phyloP scores from a whole-genome alignment of 2,329 filamentous ascomycete species.

The Paracamarosporium sp. region DNA sequence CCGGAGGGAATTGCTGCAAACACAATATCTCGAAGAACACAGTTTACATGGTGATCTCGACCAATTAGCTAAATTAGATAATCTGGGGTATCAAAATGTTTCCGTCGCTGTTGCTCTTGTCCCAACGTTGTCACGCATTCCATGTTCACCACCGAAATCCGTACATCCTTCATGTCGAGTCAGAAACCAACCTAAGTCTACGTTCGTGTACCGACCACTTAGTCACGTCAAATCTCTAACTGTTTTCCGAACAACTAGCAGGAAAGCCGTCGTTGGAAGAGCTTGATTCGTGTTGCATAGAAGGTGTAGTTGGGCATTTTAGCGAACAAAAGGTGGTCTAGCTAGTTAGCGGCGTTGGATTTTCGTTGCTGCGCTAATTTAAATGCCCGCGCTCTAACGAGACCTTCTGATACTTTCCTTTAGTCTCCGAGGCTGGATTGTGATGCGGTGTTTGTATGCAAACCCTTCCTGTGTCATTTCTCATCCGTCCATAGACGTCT shows the following conservation, averaged over 20 bases:
- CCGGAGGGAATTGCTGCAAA: too few species aligned
- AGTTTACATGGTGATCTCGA: neutral
- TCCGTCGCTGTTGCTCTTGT: neutral
- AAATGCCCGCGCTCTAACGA: neutral
- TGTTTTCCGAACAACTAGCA: neutral
- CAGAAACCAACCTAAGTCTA: neutral
- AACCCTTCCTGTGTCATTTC: neutral
- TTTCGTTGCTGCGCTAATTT: neutral
- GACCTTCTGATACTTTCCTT: neutral
- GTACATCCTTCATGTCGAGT: neutral
- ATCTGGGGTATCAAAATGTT: slow-evolving; percentile 3
- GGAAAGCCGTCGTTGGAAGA: neutral
- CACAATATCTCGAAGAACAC: too few species aligned
- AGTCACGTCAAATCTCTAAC: neutral
- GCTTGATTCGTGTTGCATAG: neutral
- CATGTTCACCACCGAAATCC: neutral
- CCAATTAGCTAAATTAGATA: neutral
- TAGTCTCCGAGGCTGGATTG: neutral
- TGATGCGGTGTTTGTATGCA: neutral
- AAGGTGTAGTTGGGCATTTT: neutral
- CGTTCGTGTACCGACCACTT: neutral
- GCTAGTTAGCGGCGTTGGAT: neutral
- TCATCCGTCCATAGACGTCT: slow-evolving; percentile 19
- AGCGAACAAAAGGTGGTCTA: neutral
- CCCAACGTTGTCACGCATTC: neutral